phyloP scores from a whole-genome alignment of 2,329 filamentous ascomycete genomes.

The Claviceps quebecensis region DNA sequence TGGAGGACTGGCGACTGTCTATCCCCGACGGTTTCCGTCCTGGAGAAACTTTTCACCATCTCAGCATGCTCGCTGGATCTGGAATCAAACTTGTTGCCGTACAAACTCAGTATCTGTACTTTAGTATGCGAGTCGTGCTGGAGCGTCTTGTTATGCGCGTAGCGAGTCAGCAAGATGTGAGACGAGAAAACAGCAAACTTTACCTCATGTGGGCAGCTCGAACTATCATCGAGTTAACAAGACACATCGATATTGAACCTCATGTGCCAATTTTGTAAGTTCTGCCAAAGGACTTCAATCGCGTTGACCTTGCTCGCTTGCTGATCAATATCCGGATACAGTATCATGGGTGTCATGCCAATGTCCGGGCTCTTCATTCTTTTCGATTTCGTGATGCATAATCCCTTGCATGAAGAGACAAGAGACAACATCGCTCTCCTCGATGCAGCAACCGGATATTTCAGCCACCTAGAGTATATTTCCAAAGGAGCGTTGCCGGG shows the following conservation, averaged over 20 bases:
- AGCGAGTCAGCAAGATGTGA: slow-evolving; percentile 6
- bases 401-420: slow-evolving; percentile 10
- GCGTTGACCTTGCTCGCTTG: not conserved
- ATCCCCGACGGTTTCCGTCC: slow-evolving; percentile 19
- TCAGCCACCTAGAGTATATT: slow-evolving; percentile 6
- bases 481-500: slow-evolving; percentile 7
- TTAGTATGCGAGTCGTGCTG: slow-evolving; percentile 17
- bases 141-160: slow-evolving; percentile 16
- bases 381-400: slow-evolving; percentile 12
- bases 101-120: slow-evolving; percentile 18
- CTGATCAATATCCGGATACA: not conserved
- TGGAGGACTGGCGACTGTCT: slow-evolving; percentile 18
- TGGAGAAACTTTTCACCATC: slow-evolving; percentile 10
- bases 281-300: not conserved
- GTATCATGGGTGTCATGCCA: slow-evolving; percentile 9
- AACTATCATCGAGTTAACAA: slow-evolving; percentile 19
- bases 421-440: slow-evolving; percentile 7
- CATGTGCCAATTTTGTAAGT: slow-evolving; percentile 21
- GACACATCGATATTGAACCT: slow-evolving; percentile 18
- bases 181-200: slow-evolving; percentile 10
- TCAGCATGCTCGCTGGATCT: slow-evolving; percentile 7
- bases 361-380: slow-evolving; percentile 11
- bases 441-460: slow-evolving; percentile 8
- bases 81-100: slow-evolving; percentile 11
- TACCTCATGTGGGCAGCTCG: slow-evolving; percentile 18